phyloP scores from a whole-genome alignment of 495 filamentous ascomycete species.

The Xylaria acuta region DNA sequence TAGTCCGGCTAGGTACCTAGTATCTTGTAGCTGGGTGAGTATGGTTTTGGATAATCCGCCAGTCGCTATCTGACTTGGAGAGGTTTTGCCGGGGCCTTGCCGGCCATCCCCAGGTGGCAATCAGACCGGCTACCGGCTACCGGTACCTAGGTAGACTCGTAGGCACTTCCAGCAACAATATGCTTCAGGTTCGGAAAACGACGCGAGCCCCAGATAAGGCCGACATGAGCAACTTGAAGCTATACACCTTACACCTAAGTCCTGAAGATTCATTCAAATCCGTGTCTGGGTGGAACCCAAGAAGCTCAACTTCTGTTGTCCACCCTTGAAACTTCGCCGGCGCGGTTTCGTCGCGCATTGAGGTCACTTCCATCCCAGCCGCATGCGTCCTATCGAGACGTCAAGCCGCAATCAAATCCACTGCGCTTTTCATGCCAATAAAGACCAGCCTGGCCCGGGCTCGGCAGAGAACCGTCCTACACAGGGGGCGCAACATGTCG shows the following conservation, averaged over 20 bases:
- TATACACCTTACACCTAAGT: background rate
- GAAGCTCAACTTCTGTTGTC: background rate
- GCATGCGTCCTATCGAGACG: constrained; percentile 18
- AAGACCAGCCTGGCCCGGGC: constrained; percentile 41
- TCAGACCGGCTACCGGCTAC: background rate
- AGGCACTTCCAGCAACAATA: constrained; percentile 6
- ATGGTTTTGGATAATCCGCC: background rate
- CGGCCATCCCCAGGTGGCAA: constrained; percentile 10
- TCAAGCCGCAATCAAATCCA: constrained; percentile 11
- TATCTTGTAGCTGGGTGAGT: background rate
- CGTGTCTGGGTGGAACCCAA: background rate
- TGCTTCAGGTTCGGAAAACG: background rate
- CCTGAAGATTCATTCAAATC: too few species aligned
- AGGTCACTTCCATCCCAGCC: background rate
- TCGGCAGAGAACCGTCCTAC: constrained; percentile 31
- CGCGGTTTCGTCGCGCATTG: background rate
- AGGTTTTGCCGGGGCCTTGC: constrained; percentile 14
- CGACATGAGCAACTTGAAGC: too few species aligned
- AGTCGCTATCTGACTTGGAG: background rate
- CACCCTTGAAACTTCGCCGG: background rate
- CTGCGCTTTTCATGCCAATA: constrained; percentile 37
- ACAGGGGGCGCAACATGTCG: constrained; percentile 16
- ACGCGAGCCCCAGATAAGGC: too few species aligned
- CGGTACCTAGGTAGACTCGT: background rate
- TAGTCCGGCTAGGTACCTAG: background rate